Evolutionary conservation across 257 asterid genomes (phyloP), one percentile per base, ranked within the genome.

Genomic region (Verbascum thapsus): DNA sequence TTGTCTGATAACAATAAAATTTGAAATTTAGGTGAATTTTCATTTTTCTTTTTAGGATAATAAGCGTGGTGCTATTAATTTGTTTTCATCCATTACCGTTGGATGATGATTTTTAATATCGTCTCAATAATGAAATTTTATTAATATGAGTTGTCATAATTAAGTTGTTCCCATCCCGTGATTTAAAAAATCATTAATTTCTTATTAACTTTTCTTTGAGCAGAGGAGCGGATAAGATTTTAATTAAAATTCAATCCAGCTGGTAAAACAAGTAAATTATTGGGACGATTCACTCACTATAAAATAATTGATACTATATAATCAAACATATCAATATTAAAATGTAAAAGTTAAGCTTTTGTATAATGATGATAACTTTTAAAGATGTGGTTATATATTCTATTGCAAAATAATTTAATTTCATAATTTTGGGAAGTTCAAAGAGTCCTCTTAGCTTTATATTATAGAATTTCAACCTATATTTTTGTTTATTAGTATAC

Each of bases 91-190:
- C 16, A 19, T 10, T 53, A 20, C 32, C 12, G n/a, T 26, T 26
- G 20, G 2, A 4, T n/a, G 34, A 32, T 32, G 8, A 32, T 7
- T 53, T 13, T n/a, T 1, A 53, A 6, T 30, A 20, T 26, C 60
- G 3, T 11, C 15, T 22, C 37, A 32, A 53, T n/a, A 5, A 32
- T 53, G 41, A 53, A 53, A 53, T 53, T 13, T n/a, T 20, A 53
- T 26, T n/a, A 8, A 13, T 23, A n/a, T 23, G 59, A 30, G 39
- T 23, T 26, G 41, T 53, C 59, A 30, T 53, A 22, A 51, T 53
- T 53, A 53, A 26, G 59, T 53, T 11, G 20, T 53, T 32, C 13
- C 11, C 7, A 26, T 51, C 57, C 15, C 0, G 12, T 51, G 26
- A 1, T 51, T 11, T 22, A 0, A 20, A 11, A 51, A 51, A 12